A percentile compares a stretch with the other conserved stretches of the same genome.
These are phyloP conservation scores for Inonotus hispidus DNA, from an alignment of 1,284 basidiomycete species.

Conservation along the genomic window DNA sequence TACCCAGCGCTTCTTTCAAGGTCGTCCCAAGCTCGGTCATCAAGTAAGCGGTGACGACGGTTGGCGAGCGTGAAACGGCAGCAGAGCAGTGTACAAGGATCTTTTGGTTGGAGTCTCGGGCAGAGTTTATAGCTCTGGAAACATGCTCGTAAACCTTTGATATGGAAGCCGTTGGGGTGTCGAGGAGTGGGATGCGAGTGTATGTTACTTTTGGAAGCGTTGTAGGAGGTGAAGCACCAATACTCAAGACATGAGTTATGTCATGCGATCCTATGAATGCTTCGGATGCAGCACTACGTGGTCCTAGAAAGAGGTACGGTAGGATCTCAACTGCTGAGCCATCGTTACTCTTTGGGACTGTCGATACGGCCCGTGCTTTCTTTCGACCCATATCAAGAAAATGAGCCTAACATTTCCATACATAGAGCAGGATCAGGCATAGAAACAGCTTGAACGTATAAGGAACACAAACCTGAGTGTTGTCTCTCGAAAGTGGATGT, in stretches of 20 bases:
- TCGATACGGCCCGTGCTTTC: background rate
- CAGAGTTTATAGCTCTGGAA: background rate
- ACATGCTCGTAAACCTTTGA: background rate
- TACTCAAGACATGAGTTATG: background rate
- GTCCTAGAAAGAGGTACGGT: background rate
- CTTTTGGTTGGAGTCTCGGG: conserved; percentile 19
- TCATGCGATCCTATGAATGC: background rate
- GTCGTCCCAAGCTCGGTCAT: conserved; percentile 35
- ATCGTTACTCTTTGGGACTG: background rate
- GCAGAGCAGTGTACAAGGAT: conserved; percentile 51
- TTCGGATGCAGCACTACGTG: background rate
- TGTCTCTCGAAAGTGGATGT: no score
- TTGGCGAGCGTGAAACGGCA: conserved; percentile 45
- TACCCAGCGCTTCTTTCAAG: conserved; percentile 30
- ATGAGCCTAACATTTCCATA: no score
- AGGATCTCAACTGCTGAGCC: background rate
- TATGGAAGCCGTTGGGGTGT: background rate
- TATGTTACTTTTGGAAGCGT: background rate
- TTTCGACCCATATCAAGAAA: background rate
- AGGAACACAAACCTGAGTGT: no score
- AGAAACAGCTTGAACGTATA: no score
- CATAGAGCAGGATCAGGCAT: no score
- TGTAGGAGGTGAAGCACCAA: background rate
- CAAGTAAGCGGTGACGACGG: conserved; percentile 46
- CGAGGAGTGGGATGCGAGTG: background rate